Evolutionary conservation across 1,284 basidiomycete genomes (phyloP).

Genomic region (Ceratobasidium sp.): DNA sequence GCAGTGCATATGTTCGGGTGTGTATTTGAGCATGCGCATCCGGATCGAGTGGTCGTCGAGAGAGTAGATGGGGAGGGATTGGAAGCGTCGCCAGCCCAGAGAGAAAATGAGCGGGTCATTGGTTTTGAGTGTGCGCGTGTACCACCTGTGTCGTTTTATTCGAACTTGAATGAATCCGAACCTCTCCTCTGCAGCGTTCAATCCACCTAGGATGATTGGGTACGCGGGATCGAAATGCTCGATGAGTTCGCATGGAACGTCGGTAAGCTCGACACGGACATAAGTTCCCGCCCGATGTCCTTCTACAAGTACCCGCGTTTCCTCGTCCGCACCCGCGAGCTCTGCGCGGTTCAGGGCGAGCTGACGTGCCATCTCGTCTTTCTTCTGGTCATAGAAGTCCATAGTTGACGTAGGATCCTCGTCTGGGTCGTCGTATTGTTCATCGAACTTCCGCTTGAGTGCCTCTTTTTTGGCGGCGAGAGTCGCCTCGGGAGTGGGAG

Average conservation of each 20-base stretch:
- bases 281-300: constrained; percentile 95
- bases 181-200: constrained; percentile 91
- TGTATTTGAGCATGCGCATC: constrained; percentile 99
- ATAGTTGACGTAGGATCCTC: constrained; percentile 67
- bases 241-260: constrained; percentile 92
- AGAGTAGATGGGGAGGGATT: constrained; percentile 94
- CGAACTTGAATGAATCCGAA: constrained; percentile 96
- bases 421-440: constrained; percentile 94
- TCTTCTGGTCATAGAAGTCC: constrained; percentile 93
- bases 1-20: constrained; percentile 99
- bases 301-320: constrained; percentile 86
- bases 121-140: constrained; percentile 91
- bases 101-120: constrained; percentile 98
- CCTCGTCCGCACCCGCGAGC: constrained; percentile 84
- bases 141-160: constrained; percentile 98
- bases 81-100: constrained; percentile 96
- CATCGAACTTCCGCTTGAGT: constrained; percentile 95
- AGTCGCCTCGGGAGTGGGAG: constrained; percentile 64
- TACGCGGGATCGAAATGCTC: constrained; percentile 93
- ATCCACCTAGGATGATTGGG: constrained; percentile 93
- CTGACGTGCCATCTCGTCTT: constrained; percentile 91
- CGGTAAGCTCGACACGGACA: constrained; percentile 88
- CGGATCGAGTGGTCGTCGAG: constrained; percentile 97
- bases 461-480: constrained; percentile 91
- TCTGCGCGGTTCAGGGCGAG: constrained; percentile 88